phyloP scores from a whole-genome alignment of 768 basidiomycete species.

The Russula brevipes region DNA sequence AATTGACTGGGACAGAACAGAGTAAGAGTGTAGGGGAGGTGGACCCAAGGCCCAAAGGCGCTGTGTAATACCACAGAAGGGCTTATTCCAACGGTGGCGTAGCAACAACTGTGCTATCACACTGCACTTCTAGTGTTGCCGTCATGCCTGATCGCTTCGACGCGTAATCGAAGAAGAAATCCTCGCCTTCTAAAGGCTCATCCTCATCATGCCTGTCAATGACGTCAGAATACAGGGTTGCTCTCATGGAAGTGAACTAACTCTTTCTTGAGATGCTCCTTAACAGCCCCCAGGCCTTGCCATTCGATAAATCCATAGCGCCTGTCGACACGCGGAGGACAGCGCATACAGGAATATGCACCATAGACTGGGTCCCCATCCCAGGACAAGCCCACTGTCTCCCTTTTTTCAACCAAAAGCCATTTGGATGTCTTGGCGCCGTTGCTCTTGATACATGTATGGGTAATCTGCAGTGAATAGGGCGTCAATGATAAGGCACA shows the following conservation, averaged over 20 bases:
- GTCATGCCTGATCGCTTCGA: background rate
- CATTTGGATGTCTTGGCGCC: background rate
- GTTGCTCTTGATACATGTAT: background rate
- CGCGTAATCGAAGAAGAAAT: constrained; percentile 5
- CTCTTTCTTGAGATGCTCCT: constrained; percentile 1
- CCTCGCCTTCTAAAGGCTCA: constrained; percentile 8
- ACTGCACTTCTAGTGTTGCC: background rate
- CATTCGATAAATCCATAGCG: constrained; percentile 4
- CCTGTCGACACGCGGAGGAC: constrained; percentile 1
- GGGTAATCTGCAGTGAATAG: background rate
- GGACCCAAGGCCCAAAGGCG: too few species aligned
- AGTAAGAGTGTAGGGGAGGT: too few species aligned
- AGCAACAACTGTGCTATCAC: background rate
- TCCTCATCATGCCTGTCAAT: background rate
- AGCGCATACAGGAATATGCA: constrained; percentile 6
- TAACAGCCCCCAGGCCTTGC: background rate
- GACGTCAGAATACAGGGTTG: background rate
- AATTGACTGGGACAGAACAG: too few species aligned
- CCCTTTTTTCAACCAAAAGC: background rate
- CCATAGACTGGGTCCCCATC: background rate
- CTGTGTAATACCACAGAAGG: too few species aligned
- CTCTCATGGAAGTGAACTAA: background rate
- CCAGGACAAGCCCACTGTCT: background rate
- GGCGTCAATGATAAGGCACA: background rate
- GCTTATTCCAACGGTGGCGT: too few species aligned